A percentile compares a stretch with the other conserved stretches of the same genome.
Evolutionary conservation across 805 yeast genomes (phyloP).

Genomic region (Starmerella floris): DNA sequence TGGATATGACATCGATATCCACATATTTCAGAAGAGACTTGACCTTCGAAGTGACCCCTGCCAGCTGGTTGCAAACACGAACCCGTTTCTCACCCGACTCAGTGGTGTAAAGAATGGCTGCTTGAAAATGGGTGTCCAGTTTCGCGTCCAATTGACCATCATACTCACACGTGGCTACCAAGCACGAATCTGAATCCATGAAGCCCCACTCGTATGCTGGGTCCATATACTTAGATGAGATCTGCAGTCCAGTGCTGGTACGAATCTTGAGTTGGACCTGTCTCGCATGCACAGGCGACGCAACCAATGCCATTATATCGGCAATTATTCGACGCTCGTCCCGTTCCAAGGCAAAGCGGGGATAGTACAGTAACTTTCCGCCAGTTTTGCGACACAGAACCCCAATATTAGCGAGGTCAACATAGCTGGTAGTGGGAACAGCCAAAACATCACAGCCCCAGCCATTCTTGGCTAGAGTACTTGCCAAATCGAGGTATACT

Average conservation of each 20-base stretch:
- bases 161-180: constrained; percentile 59
- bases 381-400: constrained; percentile 52
- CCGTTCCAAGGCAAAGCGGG: constrained; percentile 49
- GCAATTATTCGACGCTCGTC: constrained; percentile 57
- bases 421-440: constrained; percentile 41
- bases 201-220: constrained; percentile 33
- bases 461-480: constrained; percentile 41
- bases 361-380: constrained; percentile 53
- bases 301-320: constrained; percentile 27
- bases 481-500: constrained; percentile 48
- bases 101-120: constrained; percentile 65
- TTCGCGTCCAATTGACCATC: constrained; percentile 56
- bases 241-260: constrained; percentile 76
- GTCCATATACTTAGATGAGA: constrained; percentile 24
- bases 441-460: constrained; percentile 70
- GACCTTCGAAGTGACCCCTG: constrained; percentile 63
- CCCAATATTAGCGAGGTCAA: constrained; percentile 66
- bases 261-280: constrained; percentile 76
- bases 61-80: constrained; percentile 71
- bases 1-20: constrained; percentile 55
- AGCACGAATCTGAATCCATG: constrained; percentile 46
- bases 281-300: constrained; percentile 43
- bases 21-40: constrained; percentile 65
- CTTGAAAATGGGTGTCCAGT: constrained; percentile 82
- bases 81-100: constrained; percentile 62